These are phyloP conservation scores for Aspergillus mulundensis DNA, from an alignment of 495 filamentous ascomycete species.

Conservation along the genomic window DNA sequence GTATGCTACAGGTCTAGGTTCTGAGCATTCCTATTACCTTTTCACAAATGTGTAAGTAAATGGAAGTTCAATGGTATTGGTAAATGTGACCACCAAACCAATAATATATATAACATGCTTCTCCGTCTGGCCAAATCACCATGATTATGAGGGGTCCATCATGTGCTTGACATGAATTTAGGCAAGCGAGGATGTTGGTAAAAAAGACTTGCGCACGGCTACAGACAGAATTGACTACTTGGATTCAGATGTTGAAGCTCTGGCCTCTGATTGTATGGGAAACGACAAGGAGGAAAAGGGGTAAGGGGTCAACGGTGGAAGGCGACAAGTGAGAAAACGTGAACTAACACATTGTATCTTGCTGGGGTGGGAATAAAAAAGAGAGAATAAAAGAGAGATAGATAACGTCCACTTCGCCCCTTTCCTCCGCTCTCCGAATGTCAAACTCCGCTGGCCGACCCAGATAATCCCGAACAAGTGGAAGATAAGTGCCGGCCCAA, in stretches of 20 bases:
- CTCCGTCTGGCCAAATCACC: too few species aligned
- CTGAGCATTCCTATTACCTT: too few species aligned
- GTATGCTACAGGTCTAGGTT: too few species aligned
- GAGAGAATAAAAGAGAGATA: slow-evolving; percentile 47
- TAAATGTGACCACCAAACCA: too few species aligned
- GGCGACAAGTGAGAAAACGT: slow-evolving; percentile 28
- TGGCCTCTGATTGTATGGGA: slow-evolving; percentile 13
- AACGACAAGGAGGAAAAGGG: slow-evolving; percentile 12
- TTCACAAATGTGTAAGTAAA: too few species aligned
- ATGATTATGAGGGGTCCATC: too few species aligned
- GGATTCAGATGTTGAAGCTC: slow-evolving; percentile 18
- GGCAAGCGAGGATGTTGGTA: neutral
- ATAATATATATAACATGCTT: too few species aligned
- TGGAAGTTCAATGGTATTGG: too few species aligned
- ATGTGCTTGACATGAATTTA: neutral
- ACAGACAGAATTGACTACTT: slow-evolving; percentile 15
- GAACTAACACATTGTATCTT: slow-evolving; percentile 44
- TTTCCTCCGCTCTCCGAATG: slow-evolving; percentile 48
- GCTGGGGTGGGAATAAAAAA: slow-evolving; percentile 46
- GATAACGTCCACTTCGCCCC: slow-evolving; percentile 48
- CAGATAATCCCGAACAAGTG: slow-evolving; percentile 39
- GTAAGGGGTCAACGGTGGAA: slow-evolving; percentile 16
- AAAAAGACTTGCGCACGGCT: neutral
- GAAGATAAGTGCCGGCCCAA: slow-evolving; percentile 41
- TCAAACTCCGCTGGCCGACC: slow-evolving; percentile 50